Evolutionary conservation across 495 filamentous ascomycete genomes (phyloP).

Genomic region (Daldinia caldariorum): DNA sequence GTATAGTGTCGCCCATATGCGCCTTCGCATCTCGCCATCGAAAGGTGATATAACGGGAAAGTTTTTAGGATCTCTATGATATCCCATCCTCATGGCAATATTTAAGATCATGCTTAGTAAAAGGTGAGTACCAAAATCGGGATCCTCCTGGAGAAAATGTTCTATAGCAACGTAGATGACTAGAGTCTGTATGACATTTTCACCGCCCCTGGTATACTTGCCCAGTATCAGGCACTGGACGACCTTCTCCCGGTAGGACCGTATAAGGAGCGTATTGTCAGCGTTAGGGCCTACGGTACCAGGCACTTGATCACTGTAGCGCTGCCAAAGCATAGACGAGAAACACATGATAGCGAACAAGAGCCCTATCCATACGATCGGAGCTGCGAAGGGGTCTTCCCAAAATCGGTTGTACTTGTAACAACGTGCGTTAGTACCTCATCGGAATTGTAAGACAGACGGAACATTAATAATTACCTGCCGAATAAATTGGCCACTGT

Average conservation of each 20-base stretch:
- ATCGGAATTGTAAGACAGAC: not conserved
- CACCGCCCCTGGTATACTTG: slow-evolving; percentile 49
- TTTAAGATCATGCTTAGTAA: slow-evolving; percentile 50
- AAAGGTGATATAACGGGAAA: slow-evolving; percentile 59
- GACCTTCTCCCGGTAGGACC: slow-evolving; percentile 45
- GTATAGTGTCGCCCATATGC: slow-evolving; percentile 54
- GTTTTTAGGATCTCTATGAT: slow-evolving; percentile 64
- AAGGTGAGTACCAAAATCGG: slow-evolving; percentile 46
- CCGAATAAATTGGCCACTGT: slow-evolving; percentile 49
- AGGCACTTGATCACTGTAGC: slow-evolving; percentile 13
- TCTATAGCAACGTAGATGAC: slow-evolving; percentile 47
- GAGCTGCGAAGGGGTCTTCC: slow-evolving; percentile 34
- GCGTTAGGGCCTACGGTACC: not conserved
- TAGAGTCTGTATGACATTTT: slow-evolving; percentile 49
- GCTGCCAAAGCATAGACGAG: slow-evolving; percentile 23
- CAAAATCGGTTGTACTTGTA: slow-evolving; percentile 49
- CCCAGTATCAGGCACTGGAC: slow-evolving; percentile 51
- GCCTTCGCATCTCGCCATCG: slow-evolving; percentile 45
- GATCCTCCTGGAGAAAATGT: slow-evolving; percentile 43
- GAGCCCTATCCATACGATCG: slow-evolving; percentile 50
- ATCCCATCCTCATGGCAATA: slow-evolving; percentile 64
- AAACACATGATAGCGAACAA: slow-evolving; percentile 49
- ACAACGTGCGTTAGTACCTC: not conserved
- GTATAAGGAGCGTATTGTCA: slow-evolving; percentile 18
- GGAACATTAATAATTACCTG: slow-evolving; percentile 36